These are phyloP conservation scores for Raphanus sativus DNA, from an alignment of 345 rosid species.

Conservation along the genomic window DNA sequence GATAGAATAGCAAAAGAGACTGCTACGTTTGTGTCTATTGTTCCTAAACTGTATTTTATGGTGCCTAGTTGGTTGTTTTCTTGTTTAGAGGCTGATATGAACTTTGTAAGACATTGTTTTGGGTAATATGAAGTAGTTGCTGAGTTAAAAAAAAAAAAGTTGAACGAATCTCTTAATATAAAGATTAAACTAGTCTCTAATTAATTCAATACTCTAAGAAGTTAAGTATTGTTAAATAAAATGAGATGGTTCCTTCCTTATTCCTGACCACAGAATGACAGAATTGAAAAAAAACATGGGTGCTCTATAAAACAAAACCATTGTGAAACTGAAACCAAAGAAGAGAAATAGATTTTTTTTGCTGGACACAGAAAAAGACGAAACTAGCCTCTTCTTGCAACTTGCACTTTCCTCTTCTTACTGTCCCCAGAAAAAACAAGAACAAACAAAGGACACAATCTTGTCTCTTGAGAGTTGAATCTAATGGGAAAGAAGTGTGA, in stretches of 20 bases:
- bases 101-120: no score
- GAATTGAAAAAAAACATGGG: background rate
- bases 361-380: constrained; percentile 11
- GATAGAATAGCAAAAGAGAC: no score
- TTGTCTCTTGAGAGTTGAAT: background rate
- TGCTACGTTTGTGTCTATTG: no score
- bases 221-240: background rate
- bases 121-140: no score
- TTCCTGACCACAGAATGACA: constrained; percentile 20
- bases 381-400: constrained; percentile 23
- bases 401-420: constrained; percentile 26
- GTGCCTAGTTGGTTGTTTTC: no score
- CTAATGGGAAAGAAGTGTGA: constrained; percentile 61
- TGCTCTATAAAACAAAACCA: constrained; percentile 4
- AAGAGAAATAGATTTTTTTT: constrained; percentile 28
- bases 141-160: background rate
- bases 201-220: background rate
- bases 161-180: background rate
- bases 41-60: no score
- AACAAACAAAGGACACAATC: background rate
- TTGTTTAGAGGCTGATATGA: no score
- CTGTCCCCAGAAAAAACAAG: background rate
- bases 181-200: background rate
- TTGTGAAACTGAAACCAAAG: constrained; percentile 10
- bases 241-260: constrained; percentile 4